Evolutionary conservation across 1,284 basidiomycete species (phyloP), one percentile per base, ranked within the genome.

Genomic region (Vanrija sp.): DNA sequence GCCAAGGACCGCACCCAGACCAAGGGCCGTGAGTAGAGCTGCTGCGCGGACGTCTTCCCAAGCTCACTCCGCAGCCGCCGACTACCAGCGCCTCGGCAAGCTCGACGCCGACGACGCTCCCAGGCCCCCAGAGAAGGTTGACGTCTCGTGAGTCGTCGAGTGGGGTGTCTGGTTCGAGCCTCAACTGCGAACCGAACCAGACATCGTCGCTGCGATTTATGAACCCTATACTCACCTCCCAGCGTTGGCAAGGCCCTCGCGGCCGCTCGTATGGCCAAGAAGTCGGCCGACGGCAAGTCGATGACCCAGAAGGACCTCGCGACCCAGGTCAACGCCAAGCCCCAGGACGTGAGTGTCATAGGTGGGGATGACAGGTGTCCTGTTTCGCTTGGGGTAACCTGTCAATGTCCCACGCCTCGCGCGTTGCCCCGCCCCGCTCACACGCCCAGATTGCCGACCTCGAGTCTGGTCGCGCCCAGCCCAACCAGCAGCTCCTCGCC

Each of bases 51-150:
- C 27, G 2, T 27, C 31, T 31, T 4, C 31, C 2, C 31, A 7
- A 31, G 31, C 49, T 46, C 9, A 49, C 49, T 27, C 8, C 41
- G 15, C 57, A 89, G 89, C 88, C 42, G 88, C 89, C 60, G 92
- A 97, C 78, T 91, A 96, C 78, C 89, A 92, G 75, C 84, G 84
- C 57, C 93, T 95, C 72, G 92, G 89, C 36, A 94, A 94, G 73
- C 85, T 96, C 43, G 93, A 94, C 77, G 84, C 89, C 53, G 90
- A 96, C 67, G 96, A 98, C 77, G 95, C 97, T 68, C 94, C 97
- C 20, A 89, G 93, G 9, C 93, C 96, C 8, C 96, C 95, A 42
- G 72, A 87, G 60, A 96, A 94, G 77, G 81, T 98, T 62, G 79
- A 71, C 54, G 53, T 57, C 35, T 67, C 68, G 71, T 75, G 54